Conservation (phyloP, 2,329 filamentous ascomycete genomes). For the Diaporthe velutina region DNA sequence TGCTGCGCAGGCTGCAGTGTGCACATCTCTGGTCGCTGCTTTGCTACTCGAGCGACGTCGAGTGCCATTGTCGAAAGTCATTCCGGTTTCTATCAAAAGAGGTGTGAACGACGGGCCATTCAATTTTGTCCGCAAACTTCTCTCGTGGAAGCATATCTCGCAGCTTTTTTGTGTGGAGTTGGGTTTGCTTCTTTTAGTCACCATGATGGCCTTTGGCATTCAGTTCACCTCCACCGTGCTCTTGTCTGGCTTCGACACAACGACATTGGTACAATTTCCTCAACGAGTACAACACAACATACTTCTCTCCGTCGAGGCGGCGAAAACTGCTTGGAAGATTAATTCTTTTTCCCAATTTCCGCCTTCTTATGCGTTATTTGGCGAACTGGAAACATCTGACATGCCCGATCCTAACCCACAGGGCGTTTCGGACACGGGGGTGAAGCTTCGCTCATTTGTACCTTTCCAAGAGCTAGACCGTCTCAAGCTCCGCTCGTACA, state of each 20-base stretch:
- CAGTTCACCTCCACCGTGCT: constrained; percentile 3
- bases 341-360: not conserved
- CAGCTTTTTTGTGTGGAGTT: not conserved
- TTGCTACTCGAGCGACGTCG: not conserved
- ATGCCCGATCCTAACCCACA: not conserved
- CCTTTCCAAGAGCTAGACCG: not conserved
- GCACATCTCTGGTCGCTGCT: not conserved
- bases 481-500: not conserved
- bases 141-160: not conserved
- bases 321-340: accelerated
- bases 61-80: not conserved
- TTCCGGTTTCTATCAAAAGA: not conserved
- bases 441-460: not conserved
- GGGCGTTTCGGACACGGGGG: not conserved
- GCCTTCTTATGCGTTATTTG: not conserved
- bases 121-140: not conserved
- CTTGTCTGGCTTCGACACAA: not conserved
- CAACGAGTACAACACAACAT: not conserved
- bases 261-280: not conserved
- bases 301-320: not conserved
- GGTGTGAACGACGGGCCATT: not conserved
- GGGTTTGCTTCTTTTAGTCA: not conserved
- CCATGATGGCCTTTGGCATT: not conserved
- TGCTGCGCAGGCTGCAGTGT: not conserved
- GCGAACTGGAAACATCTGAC: not conserved